Conservation (phyloP, 108 stramenopile species). For the Stephanodiscus minutulus region DNA sequence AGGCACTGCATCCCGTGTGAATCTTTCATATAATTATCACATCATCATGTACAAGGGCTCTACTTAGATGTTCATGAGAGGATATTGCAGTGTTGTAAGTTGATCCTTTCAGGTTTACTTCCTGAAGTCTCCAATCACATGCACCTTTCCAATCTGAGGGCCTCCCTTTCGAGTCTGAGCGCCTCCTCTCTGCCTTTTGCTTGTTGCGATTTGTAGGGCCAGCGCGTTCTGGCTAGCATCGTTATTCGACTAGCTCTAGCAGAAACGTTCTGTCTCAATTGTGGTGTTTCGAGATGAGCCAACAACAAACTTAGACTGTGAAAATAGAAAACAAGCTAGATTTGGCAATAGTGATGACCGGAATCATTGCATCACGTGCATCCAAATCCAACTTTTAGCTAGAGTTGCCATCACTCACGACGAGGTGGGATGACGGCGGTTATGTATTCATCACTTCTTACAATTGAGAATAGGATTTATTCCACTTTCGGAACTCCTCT, state of each 20-base stretch:
- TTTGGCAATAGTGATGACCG: slow-evolving; percentile 92
- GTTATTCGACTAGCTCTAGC: slow-evolving; percentile 99
- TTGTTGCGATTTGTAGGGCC: slow-evolving; percentile 53
- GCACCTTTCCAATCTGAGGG: not conserved
- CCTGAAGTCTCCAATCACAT: slow-evolving; percentile 47
- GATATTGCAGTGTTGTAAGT: slow-evolving; percentile 91
- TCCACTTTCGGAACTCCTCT: too few species aligned
- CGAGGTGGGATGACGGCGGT: slow-evolving; percentile 37
- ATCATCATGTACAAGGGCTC: slow-evolving; percentile 96
- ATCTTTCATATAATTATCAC: slow-evolving; percentile 94
- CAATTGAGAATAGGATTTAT: too few species aligned
- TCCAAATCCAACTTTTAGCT: slow-evolving; percentile 97
- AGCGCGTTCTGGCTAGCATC: slow-evolving; percentile 93
- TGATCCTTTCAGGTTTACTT: slow-evolving; percentile 49
- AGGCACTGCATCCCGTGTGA: slow-evolving; percentile 69
- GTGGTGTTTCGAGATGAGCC: slow-evolving; percentile 97
- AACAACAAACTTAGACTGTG: slow-evolving; percentile 95
- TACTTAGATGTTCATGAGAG: slow-evolving; percentile 95
- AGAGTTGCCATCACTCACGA: slow-evolving; percentile 98
- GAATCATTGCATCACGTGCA: slow-evolving; percentile 89
- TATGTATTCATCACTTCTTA: too few species aligned
- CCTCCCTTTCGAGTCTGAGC: too few species aligned
- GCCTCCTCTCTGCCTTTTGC: slow-evolving; percentile 1
- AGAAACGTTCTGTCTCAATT: slow-evolving; percentile 96
- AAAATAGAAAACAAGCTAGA: slow-evolving; percentile 94